These are phyloP conservation scores for Diutina rugosa DNA, from an alignment of 1,139 yeast species.

Conservation along the genomic window DNA sequence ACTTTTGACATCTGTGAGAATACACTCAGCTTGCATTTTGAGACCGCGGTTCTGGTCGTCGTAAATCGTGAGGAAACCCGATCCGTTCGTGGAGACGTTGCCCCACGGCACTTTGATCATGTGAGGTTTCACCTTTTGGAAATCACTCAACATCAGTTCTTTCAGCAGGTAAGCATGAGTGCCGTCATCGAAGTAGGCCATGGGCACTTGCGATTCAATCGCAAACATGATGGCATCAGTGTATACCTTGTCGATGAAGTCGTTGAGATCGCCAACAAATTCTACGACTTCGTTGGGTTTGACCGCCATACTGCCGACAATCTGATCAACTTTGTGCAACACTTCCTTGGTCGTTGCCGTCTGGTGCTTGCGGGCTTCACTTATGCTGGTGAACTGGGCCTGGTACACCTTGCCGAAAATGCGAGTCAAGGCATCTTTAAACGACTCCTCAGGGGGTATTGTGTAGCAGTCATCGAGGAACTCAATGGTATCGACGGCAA, in stretches of 20 bases:
- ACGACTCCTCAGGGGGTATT: not conserved
- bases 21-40: not conserved
- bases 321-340: not conserved
- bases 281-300: not conserved
- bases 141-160: not conserved
- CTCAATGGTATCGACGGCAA: not conserved
- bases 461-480: not conserved
- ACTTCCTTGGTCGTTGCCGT: not conserved
- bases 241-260: not conserved
- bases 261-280: not conserved
- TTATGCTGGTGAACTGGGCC: not conserved
- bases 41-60: not conserved
- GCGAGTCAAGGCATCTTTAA: not conserved
- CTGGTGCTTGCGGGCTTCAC: not conserved
- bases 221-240: not conserved
- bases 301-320: not conserved
- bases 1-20: not conserved
- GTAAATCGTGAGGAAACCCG: not conserved
- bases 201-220: not conserved
- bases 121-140: not conserved
- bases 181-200: not conserved
- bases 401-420: not conserved
- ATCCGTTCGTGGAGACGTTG: not conserved
- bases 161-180: not conserved
- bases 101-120: not conserved